phyloP scores from a whole-genome alignment of 805 yeast genomes.

The Lipomyces japonicus region DNA sequence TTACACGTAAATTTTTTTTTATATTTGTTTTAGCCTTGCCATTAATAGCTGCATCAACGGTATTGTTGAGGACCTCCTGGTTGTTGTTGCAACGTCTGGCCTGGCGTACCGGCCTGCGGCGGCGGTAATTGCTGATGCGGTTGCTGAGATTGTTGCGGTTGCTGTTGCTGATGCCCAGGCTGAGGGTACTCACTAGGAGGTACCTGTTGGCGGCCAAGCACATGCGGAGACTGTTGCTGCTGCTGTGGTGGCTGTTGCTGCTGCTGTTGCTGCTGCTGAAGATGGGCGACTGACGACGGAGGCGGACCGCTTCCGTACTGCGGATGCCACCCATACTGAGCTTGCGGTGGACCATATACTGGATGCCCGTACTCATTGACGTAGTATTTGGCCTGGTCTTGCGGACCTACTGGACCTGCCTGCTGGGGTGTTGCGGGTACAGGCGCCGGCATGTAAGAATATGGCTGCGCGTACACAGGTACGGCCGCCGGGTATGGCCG shows the following conservation, averaged over 20 bases:
- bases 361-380: conserved; percentile 8
- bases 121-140: conserved; percentile 11
- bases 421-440: conserved; percentile 2
- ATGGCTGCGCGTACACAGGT: conserved; percentile 22
- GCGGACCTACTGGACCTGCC: background rate
- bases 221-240: conserved; percentile 20
- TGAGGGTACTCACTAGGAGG: conserved; percentile 2
- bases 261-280: conserved; percentile 14
- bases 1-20: no score
- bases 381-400: conserved; percentile 5
- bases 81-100: background rate
- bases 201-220: conserved; percentile 7
- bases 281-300: conserved; percentile 5
- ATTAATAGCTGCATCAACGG: no score
- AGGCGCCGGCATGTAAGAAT: conserved; percentile 6
- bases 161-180: conserved; percentile 4
- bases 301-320: conserved; percentile 9
- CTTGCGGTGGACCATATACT: conserved; percentile 13
- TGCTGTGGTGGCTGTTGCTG: conserved; percentile 18
- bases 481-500: conserved; percentile 25
- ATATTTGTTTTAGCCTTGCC: no score
- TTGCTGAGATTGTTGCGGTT: conserved; percentile 14
- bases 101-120: conserved; percentile 10
- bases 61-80: background rate
- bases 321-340: conserved; percentile 16